Evolutionary conservation across 2,329 filamentous ascomycete genomes (phyloP), one percentile per base, ranked within the genome.

Genomic region (Pseudogymnoascus sp.): DNA sequence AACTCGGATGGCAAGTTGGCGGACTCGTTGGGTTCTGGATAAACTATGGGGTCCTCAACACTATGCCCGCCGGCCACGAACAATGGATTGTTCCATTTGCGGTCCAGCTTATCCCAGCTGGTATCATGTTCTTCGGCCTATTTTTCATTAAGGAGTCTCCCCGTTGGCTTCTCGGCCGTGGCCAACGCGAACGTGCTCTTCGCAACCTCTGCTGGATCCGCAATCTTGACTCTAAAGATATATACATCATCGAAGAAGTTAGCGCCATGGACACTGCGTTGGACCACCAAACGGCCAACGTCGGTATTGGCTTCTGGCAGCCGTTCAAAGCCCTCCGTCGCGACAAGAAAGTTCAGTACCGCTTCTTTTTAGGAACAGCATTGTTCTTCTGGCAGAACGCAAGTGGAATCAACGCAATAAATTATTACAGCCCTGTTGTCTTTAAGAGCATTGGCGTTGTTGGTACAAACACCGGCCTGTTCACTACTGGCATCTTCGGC

Each of bases 311-410:
- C 2, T 91, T 92, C 79, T 91, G 85, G 85, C 86, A 87, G 74
- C 87, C 88, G 0, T 90, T 91, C 75, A 72, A 77, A 64, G 77
- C 78, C 6, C 78, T 83, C 21, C 78, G 81, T 63, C 80, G 78
- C 67, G 75, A 83, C 66, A 78, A 76, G 63, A 81, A 81, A 69
- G 81, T 89, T 26, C 83, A 83, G 67, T 90, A 85, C 78, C 83
- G 89, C 43, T 86, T 93, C 74, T 83, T 90, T 72, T 80, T 92
- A 10, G 89, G 89, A 55, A 82, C 83, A 62, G 82, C 89, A 69
- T 79, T 93, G 19, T 92, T 92, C 78, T 77, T 92, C 61, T 91
- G 86, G 81, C 90, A 93, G 74, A 93, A 93, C 68, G 86, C 86
- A 59, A 81, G 78, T 2, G 89, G 89, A 2, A 91, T 91, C 76